Evolutionary conservation across 2,329 filamentous ascomycete species (phyloP).

Genomic region (Monosporascus sp.): DNA sequence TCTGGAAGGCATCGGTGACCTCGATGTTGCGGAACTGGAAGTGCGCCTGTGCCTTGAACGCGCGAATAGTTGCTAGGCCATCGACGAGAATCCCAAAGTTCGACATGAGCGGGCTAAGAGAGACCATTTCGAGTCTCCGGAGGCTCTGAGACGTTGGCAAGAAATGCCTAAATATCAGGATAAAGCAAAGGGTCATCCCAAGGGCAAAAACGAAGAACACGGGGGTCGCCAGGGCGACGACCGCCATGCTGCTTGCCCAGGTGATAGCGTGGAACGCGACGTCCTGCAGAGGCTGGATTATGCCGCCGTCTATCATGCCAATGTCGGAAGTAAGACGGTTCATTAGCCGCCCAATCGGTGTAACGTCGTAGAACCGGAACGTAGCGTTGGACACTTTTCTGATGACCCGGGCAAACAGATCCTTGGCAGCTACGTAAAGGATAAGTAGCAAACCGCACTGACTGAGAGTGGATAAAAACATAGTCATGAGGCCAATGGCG

Average conservation of each 20-base stretch:
- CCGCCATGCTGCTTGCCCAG: constrained; percentile 66
- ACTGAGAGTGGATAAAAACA: constrained; percentile 54
- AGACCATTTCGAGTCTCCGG: constrained; percentile 82
- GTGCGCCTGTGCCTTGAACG: constrained; percentile 70
- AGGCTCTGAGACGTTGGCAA: constrained; percentile 79
- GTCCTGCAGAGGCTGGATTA: constrained; percentile 65
- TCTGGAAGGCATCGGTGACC: constrained; percentile 84
- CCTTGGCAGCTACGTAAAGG: constrained; percentile 70
- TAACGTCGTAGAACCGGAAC: constrained; percentile 88
- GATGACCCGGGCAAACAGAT: constrained; percentile 70
- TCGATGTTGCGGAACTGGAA: constrained; percentile 77
- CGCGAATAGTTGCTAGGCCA: constrained; percentile 79
- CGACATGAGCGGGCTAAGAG: constrained; percentile 80
- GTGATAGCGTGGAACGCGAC: constrained; percentile 67
- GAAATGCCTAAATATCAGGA: constrained; percentile 70
- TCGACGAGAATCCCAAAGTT: constrained; percentile 88
- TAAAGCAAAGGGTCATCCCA: constrained; percentile 60
- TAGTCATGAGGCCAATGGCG: constrained; percentile 55
- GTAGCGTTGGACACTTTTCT: constrained; percentile 69
- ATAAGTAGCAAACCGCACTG: constrained; percentile 69
- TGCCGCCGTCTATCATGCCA: constrained; percentile 81
- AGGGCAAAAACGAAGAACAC: constrained; percentile 69
- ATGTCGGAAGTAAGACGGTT: constrained; percentile 89
- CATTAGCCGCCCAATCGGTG: constrained; percentile 84
- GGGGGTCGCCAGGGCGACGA: constrained; percentile 76